A percentile compares a stretch with the other conserved stretches of the same genome.
Conservation (phyloP, 139 green algal species). For the Chlamydomonas sp. region DNA sequence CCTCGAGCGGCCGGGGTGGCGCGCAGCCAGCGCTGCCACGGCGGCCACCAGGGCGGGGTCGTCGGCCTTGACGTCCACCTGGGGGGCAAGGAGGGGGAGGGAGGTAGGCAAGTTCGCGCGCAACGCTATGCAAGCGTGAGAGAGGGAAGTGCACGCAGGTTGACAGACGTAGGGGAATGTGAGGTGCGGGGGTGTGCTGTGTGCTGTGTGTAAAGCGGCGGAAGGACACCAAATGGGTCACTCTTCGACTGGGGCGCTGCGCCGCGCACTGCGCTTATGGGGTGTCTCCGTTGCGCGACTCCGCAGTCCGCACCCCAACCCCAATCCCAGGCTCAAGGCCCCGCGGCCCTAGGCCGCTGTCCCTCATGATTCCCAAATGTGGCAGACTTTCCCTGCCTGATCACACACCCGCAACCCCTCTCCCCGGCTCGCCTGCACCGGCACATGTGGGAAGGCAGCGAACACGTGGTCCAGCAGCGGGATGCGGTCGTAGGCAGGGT, state of each 20-base stretch:
- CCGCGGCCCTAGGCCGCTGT: too few relatives aligned
- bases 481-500: conserved; percentile 23
- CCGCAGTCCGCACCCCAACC: not conserved
- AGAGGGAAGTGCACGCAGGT: too few relatives aligned
- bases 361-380: too few relatives aligned
- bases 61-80: conserved; percentile 40
- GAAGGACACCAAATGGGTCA: not conserved
- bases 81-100: not conserved
- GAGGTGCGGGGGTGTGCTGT: too few relatives aligned
- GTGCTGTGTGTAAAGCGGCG: too few relatives aligned
- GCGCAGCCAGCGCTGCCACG: not conserved
- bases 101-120: too few relatives aligned
- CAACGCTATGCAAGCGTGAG: too few relatives aligned
- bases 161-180: too few relatives aligned
- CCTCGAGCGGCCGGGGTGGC: not conserved
- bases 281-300: not conserved
- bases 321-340: too few relatives aligned
- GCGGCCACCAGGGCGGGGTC: conserved; percentile 12
- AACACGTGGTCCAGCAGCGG: conserved; percentile 28
- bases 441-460: not conserved
- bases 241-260: too few relatives aligned
- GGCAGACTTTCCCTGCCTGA: too few relatives aligned
- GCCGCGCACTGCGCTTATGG: not conserved
- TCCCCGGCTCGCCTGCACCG: not conserved
- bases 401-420: too few relatives aligned